These are phyloP conservation scores for Paramecium primaurelia DNA, from an alignment of 73 alveolate genomes.

Conservation along the genomic window DNA sequence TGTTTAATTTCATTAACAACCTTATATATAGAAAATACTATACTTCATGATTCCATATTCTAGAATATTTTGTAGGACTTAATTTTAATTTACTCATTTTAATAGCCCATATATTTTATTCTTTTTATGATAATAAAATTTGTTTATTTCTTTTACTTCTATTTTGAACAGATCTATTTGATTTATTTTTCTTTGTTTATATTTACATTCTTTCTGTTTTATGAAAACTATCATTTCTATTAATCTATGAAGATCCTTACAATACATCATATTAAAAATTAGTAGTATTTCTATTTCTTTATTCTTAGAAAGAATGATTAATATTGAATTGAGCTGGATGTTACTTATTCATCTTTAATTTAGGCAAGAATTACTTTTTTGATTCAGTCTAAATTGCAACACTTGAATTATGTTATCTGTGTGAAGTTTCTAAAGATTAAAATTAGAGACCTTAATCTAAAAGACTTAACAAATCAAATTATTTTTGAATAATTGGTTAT, in stretches of 20 bases:
- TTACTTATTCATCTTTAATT: neutral
- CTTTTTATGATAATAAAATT: neutral
- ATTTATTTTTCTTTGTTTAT: neutral
- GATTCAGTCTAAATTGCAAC: neutral
- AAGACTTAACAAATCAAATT: neutral
- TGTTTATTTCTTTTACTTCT: neutral
- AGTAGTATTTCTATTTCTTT: neutral
- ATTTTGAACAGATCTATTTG: neutral
- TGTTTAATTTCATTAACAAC: neutral
- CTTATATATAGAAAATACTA: neutral
- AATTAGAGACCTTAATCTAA: neutral
- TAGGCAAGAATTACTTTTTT: neutral
- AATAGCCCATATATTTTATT: neutral
- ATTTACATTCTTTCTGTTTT: neutral
- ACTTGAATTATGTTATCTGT: neutral
- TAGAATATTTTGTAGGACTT: neutral
- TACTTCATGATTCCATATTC: neutral
- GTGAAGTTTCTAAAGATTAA: neutral
- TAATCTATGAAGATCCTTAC: neutral
- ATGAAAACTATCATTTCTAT: neutral
- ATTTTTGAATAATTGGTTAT: neutral
- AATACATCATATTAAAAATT: neutral
- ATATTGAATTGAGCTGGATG: neutral
- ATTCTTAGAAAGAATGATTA: neutral
- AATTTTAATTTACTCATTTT: neutral